Base-by-base conservation (phyloP, 2,329 filamentous ascomycete genomes). In the Botryotinia globosa region DNA sequence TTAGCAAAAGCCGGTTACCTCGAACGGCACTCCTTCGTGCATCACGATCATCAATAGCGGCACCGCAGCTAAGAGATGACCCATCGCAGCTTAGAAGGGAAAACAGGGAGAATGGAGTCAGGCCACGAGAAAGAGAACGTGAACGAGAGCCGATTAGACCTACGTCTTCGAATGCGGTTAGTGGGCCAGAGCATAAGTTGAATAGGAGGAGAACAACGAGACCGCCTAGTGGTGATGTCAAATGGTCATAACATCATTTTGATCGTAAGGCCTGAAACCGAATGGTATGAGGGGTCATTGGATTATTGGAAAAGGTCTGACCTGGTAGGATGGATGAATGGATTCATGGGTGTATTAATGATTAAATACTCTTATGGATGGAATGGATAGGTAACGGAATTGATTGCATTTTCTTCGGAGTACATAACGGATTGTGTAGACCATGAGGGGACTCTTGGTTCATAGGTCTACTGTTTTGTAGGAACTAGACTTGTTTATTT, bases 171-270 rank as follows among this genome's bases (percentile, higher is more conserved):
- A 73, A 71, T 44, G 64, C 74, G 16, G 18, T 67, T 42, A 66
- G 70, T 45, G 75, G 76, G 20, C 76, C 75, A 48, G 74, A 77
- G 16, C 77, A 77, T 45, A 77, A 78, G 48, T 34, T 78, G 54
- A 77, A 77, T 67, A 80, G 76, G 73, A 74, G 80, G 65, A 79
- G 77, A 71, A 75, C 77, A 10, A 74, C 77, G 14, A 73, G 79
- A 61, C 73, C 74, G 48, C 75, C 79, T 32, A 80, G 79, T 75
- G 79, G 78, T 25, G 80, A 81, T 72, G 78, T 80, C 25, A 80
- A 80, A 68, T 81, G 79, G 79, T 78, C 79, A 69, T 80, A 74
- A 80, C 14, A 68, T 72, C 39, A 48, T 58, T 22, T 45, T 45
- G 29, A n/a, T 39, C 48, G 29, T 25, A 39, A 72, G 12, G 54